Base-by-base conservation (phyloP, 768 basidiomycete genomes). In the Tephrocybe sp. region DNA sequence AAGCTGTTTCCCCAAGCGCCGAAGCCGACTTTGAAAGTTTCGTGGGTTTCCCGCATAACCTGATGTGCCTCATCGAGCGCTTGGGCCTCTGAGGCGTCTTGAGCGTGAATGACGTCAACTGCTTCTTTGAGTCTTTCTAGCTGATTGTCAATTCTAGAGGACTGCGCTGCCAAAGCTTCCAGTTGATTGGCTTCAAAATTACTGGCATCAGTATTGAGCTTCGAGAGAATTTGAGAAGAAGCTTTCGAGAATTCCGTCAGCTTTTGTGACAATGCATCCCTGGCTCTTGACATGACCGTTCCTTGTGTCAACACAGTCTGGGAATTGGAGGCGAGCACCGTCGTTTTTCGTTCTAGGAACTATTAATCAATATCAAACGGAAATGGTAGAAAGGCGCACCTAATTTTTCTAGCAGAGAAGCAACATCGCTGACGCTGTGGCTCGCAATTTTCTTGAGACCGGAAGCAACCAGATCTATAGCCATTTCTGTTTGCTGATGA, bases 321-420 rank as follows among this genome's bases (percentile, higher is more conserved):
- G 4, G 81, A 70, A 58, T 94, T 95, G 7, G 80, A 70, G 25
- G 69, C 72, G 34, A 92, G 75, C 10, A 82, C 73, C 19, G 70
- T 69, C 25, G 80, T 70, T 61, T 89, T 93, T 50, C 94, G 86
- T 34, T 89, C 93, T 94, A 29, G 12, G 41, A 37, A 37, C 4
- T 8, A 42, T 54, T 25, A 33, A 46, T 27, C 23, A 45, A 65
- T 36, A 62, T 23, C 49, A 12, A 25, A 37, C 10, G 15, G 23
- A 21, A 11, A 40, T 16, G n/a, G 39, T 24, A 15, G 24, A 11
- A 22, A 52, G 16, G 59, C 81, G 60, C 60, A 93, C 93, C 88
- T 39, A 97, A 78, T 68, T 95, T 97, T 36, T 82, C 82, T 55
- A 92, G 91, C 19, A 94, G 68, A 0, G 81, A 80, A 13, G 61